Evolutionary conservation across 108 stramenopile genomes (phyloP).

Genomic region (Schizochytrium sp.): DNA sequence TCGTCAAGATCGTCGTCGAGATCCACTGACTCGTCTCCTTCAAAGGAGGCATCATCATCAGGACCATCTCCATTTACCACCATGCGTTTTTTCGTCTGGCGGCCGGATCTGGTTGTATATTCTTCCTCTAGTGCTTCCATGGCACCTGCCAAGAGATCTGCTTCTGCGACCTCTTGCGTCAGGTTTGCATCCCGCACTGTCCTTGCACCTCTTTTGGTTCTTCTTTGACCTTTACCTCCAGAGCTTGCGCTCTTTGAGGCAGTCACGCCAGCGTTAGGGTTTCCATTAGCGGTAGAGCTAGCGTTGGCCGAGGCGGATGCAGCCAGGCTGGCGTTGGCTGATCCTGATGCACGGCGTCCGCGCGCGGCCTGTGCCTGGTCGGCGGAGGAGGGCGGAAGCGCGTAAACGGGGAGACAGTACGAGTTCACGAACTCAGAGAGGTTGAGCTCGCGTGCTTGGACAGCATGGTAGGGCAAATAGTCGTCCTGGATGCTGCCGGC

Average conservation of each 20-base stretch:
- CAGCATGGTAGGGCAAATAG: constrained; percentile 11
- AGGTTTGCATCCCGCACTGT: constrained; percentile 14
- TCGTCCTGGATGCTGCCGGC: neutral
- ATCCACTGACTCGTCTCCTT: neutral
- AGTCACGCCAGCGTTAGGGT: neutral
- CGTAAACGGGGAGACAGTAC: constrained; percentile 47
- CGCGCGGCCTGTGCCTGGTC: neutral
- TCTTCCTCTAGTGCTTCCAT: neutral
- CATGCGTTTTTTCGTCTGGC: constrained; percentile 38
- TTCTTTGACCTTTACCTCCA: neutral
- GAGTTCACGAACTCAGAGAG: neutral
- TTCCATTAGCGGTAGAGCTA: neutral
- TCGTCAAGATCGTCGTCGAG: neutral
- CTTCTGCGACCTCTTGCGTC: neutral
- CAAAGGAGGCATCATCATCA: constrained; percentile 29
- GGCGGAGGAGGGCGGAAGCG: neutral
- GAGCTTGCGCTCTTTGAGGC: neutral
- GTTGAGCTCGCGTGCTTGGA: neutral
- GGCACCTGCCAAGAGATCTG: neutral
- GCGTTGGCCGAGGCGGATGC: constrained; percentile 2
- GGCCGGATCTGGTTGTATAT: constrained; percentile 38
- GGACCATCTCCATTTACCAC: neutral
- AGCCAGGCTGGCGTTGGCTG: neutral
- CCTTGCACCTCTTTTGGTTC: constrained; percentile 50
- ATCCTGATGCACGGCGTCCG: neutral